Conservation (phyloP, 768 basidiomycete genomes). For the Suillus subluteus region DNA sequence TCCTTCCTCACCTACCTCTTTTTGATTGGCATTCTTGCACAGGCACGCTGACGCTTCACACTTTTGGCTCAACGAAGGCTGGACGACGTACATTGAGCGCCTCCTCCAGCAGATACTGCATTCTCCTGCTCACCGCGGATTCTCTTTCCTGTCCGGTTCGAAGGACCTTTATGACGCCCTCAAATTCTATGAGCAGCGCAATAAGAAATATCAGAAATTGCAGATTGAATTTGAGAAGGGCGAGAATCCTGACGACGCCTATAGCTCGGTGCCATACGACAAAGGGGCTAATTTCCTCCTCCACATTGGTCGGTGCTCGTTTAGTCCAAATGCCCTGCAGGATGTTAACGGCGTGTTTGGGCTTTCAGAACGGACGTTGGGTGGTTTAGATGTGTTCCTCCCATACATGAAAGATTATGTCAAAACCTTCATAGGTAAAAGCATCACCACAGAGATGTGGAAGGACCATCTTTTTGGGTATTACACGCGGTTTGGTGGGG, state of each 20-base stretch:
- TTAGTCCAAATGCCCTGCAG: not conserved
- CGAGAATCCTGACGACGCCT: conserved; percentile 81
- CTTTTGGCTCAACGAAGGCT: conserved; percentile 92
- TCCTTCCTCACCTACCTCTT: conserved; percentile 10
- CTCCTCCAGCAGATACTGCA: conserved; percentile 71
- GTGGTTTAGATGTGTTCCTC: conserved; percentile 82
- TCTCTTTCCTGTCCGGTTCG: conserved; percentile 77
- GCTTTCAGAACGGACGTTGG: conserved; percentile 63
- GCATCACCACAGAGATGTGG: conserved; percentile 86
- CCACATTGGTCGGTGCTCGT: conserved; percentile 62
- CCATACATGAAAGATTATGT: conserved; percentile 87
- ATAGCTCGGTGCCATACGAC: conserved; percentile 78
- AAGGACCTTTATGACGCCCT: conserved; percentile 77
- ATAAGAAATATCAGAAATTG: conserved; percentile 74
- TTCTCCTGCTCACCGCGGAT: conserved; percentile 75
- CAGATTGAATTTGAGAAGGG: conserved; percentile 75
- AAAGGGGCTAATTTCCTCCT: conserved; percentile 90
- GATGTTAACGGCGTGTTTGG: not conserved
- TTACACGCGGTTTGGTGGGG: conserved; percentile 59
- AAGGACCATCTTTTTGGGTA: conserved; percentile 76
- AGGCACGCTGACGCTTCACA: conserved; percentile 75
- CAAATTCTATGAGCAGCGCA: conserved; percentile 55
- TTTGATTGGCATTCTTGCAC: conserved; percentile 7
- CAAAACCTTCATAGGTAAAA: conserved; percentile 77
- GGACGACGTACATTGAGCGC: conserved; percentile 93